These are phyloP conservation scores for Blakeslea trispora DNA, from an alignment of 371 early-diverging fungal species.

Conservation along the genomic window DNA sequence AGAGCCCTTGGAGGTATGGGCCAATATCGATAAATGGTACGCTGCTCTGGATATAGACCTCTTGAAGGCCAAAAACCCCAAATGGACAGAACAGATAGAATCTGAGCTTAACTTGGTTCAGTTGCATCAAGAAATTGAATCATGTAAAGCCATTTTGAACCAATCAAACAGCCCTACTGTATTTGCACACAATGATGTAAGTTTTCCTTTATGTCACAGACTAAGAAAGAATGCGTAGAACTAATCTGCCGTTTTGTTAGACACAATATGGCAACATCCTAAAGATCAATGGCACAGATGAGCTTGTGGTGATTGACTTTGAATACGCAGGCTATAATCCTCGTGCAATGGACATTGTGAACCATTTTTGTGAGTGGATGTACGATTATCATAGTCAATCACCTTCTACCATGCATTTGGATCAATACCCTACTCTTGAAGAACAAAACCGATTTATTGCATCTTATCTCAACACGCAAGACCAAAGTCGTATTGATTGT, in stretches of 20 bases:
- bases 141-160: constrained; percentile 39
- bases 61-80: constrained; percentile 21
- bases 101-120: constrained; percentile 44
- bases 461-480: constrained; percentile 56
- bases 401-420: constrained; percentile 52
- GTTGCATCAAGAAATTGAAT: constrained; percentile 50
- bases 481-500: constrained; percentile 12
- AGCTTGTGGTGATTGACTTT: constrained; percentile 62
- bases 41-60: constrained; percentile 4
- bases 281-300: constrained; percentile 24
- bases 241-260: constrained; percentile 14
- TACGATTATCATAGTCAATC: constrained; percentile 71
- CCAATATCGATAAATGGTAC: constrained; percentile 69
- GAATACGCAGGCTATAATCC: constrained; percentile 89
- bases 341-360: constrained; percentile 83
- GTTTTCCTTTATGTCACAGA: too few relatives aligned
- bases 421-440: constrained; percentile 57
- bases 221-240: too few relatives aligned
- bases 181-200: constrained; percentile 86
- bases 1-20: constrained; percentile 59
- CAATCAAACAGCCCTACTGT: constrained; percentile 62
- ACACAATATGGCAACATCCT: constrained; percentile 43
- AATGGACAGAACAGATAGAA: constrained; percentile 24
- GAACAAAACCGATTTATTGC: constrained; percentile 64
- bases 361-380: constrained; percentile 92